Evolutionary conservation across 805 yeast genomes (phyloP), one percentile per base, ranked within the genome.

Genomic region (Candida ulmi): DNA sequence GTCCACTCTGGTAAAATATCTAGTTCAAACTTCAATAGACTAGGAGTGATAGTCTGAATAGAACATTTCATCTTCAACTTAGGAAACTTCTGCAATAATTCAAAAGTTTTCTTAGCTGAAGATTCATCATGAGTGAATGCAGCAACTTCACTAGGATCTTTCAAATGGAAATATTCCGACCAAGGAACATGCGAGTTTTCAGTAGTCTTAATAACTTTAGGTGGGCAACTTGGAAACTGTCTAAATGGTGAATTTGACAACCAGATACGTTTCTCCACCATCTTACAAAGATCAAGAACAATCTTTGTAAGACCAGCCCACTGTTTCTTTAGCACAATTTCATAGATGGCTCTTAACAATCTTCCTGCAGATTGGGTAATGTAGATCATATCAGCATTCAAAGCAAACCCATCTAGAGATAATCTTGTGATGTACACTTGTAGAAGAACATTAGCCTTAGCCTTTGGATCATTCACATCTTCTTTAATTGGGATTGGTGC

Each of bases 321-420:
- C 11, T 73, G 71, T 47, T 80, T 84, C 38, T 71, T 68, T 34
- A 85, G 49, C 9, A 85, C 74, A 26, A 93, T 76, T 54, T 91
- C 96, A 57, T 74, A 79, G 46, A 95, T 73, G 0, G 98, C 97
- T 41, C 97, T 66, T 40, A 90, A 67, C 29, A 93, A 61, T 55
- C 99, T 73, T 3, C 95, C 91, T 1, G 96, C 97, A 30, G 95
- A 87, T 60, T 93, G 98, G 0, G 93, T 84, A 30, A 93, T 78
- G 56, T 86, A 93, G 3, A 87, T 71, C 96, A 90, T 88, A 65
- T 93, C 99, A 0, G 96, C 79, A 72, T 83, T 78, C 44, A 95
- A 62, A 0, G 97, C 96, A 64, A 87, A 86, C 0, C 98, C 98
- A 1, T 84, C 93, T 15, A 93, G 65, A 9, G 69, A 65, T 18